Evolutionary conservation across 345 rosid species (phyloP).

Genomic region (Brassica cretica): DNA sequence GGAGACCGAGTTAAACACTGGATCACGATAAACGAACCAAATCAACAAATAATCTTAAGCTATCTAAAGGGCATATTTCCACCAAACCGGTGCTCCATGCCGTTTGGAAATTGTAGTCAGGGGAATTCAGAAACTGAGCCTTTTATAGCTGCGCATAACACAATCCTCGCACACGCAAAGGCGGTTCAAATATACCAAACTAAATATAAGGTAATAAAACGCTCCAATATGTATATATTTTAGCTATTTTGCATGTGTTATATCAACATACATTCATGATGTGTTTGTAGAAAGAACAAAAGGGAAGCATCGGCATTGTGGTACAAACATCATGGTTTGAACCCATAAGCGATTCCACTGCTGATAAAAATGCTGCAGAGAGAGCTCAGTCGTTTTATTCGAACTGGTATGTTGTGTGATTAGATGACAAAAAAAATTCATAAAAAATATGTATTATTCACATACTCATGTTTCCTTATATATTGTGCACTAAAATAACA

Average conservation of each 20-base stretch:
- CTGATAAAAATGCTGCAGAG: conserved; percentile 58
- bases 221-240: background rate
- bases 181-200: conserved; percentile 53
- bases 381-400: conserved; percentile 66
- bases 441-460: background rate
- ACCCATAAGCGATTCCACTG: conserved; percentile 55
- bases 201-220: conserved; percentile 57
- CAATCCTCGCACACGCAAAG: conserved; percentile 58
- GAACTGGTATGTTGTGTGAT: conserved; percentile 51
- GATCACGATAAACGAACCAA: conserved; percentile 66
- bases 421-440: background rate
- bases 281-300: conserved; percentile 50
- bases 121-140: conserved; percentile 61
- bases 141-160: conserved; percentile 58
- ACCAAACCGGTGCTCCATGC: conserved; percentile 54
- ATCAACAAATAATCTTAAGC: conserved; percentile 30
- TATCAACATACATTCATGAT: no score
- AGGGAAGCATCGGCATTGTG: conserved; percentile 65
- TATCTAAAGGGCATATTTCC: conserved; percentile 46
- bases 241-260: background rate
- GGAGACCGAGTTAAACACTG: conserved; percentile 69
- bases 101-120: conserved; percentile 48
- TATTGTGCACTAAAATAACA: conserved; percentile 15
- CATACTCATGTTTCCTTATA: background rate
- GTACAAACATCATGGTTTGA: conserved; percentile 63